Percentiles rank a stretch among this genome's conserved stretches.
Evolutionary conservation across 2,329 filamentous ascomycete genomes (phyloP).

Genomic region (Sarocladiaceae sp.): DNA sequence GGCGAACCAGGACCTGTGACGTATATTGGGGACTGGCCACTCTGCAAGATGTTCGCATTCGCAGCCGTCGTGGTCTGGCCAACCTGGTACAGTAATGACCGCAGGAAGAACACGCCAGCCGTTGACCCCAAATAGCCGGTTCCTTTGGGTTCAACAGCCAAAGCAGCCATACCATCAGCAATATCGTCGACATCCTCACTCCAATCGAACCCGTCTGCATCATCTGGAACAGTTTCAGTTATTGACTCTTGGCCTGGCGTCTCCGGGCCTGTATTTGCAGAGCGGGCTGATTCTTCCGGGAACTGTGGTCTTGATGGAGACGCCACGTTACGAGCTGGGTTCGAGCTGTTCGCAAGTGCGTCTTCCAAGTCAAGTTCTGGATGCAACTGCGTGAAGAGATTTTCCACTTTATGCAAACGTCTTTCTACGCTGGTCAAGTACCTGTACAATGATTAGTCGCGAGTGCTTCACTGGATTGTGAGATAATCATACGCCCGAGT

Average conservation of each 20-base stretch:
- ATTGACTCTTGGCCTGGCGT: conserved; percentile 15
- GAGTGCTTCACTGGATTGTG: background rate
- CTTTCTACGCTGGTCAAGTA: conserved; percentile 20
- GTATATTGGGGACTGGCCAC: background rate
- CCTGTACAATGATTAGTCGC: conserved; percentile 9
- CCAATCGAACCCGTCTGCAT: conserved; percentile 28
- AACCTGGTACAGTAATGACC: conserved; percentile 21
- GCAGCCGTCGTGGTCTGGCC: conserved; percentile 14
- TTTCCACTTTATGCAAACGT: conserved; percentile 17
- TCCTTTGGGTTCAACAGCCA: conserved; percentile 30
- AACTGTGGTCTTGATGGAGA: background rate
- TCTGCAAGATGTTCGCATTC: background rate
- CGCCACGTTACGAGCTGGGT: background rate
- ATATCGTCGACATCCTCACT: conserved; percentile 26
- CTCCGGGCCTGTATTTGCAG: background rate
- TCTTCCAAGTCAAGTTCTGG: conserved; percentile 20
- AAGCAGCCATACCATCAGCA: conserved; percentile 30
- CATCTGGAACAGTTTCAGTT: conserved; percentile 23
- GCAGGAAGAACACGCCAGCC: conserved; percentile 25
- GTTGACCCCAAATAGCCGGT: conserved; percentile 29
- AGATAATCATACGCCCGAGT: conserved; percentile 19
- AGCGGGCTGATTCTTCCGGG: background rate
- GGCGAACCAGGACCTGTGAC: conserved; percentile 12
- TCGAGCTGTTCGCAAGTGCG: conserved; percentile 13
- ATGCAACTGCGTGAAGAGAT: conserved; percentile 16